A percentile compares a stretch with the other conserved stretches of the same genome.
Evolutionary conservation across 2,329 filamentous ascomycete genomes (phyloP).

Genomic region (Sclerotiophoma versabilis): DNA sequence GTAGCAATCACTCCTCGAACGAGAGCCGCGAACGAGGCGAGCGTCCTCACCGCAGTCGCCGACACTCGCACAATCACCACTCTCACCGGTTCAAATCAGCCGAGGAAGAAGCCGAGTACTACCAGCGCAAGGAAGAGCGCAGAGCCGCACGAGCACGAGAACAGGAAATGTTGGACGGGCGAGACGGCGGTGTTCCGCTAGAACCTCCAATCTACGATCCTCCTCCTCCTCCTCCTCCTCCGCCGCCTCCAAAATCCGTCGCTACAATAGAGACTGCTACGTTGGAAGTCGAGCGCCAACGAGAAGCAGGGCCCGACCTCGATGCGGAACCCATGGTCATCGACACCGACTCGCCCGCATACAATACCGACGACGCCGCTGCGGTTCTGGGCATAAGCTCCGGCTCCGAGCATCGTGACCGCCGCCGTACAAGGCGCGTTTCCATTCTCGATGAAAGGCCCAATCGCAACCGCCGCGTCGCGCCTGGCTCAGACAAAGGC

Average conservation of each 20-base stretch:
- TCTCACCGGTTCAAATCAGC: constrained; percentile 35
- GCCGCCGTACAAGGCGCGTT: constrained; percentile 32
- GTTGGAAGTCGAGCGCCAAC: constrained; percentile 15
- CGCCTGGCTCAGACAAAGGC: constrained; percentile 36
- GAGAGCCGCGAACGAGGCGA: constrained; percentile 41
- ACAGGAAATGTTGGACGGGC: constrained; percentile 37
- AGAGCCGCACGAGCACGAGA: constrained; percentile 35
- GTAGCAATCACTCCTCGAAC: constrained; percentile 43
- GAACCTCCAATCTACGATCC: constrained; percentile 24
- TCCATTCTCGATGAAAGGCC: constrained; percentile 39
- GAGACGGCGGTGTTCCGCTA: constrained; percentile 35
- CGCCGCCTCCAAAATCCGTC: constrained; percentile 11
- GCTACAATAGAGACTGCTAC: constrained; percentile 27
- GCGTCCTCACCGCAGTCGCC: constrained; percentile 40
- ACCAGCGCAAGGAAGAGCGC: constrained; percentile 39
- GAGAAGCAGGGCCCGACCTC: constrained; percentile 10
- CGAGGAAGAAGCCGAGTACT: constrained; percentile 45
- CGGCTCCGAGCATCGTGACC: constrained; percentile 40
- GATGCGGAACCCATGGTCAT: constrained; percentile 1
- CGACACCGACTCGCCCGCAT: constrained; percentile 3
- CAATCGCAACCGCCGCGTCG: constrained; percentile 39
- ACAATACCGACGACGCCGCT: constrained; percentile 35
- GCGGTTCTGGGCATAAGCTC: constrained; percentile 36
- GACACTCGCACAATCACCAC: constrained; percentile 34
- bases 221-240: constrained; percentile 27